Evolutionary conservation across 2,329 filamentous ascomycete genomes (phyloP).

Genomic region (Acrocalymma vagum): DNA sequence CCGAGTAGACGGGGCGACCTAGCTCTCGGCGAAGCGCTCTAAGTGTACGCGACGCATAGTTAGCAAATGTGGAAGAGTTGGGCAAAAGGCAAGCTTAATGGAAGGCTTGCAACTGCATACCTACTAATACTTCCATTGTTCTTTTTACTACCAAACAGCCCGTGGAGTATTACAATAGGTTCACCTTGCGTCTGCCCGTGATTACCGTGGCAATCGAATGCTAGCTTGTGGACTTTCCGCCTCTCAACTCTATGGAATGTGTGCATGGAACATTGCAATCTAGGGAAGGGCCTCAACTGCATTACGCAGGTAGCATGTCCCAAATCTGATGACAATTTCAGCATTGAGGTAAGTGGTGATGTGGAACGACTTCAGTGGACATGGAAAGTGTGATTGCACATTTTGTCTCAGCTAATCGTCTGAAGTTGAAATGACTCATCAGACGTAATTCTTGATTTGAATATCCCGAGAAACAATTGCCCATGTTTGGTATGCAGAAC

Average conservation of each 20-base stretch:
- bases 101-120: too few species aligned
- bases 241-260: conserved; percentile 30
- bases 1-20: conserved; percentile 79
- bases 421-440: too few species aligned
- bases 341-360: too few species aligned
- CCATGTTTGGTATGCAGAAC: too few species aligned
- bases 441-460: too few species aligned
- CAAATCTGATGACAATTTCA: too few species aligned
- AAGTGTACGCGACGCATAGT: conserved; percentile 6
- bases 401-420: too few species aligned
- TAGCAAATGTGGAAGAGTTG: neutral
- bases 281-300: too few species aligned
- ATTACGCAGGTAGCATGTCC: too few species aligned
- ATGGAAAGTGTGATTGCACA: too few species aligned
- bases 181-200: conserved; percentile 46
- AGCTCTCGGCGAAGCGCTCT: conserved; percentile 85
- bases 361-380: too few species aligned
- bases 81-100: conserved; percentile 4
- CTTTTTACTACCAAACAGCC: conserved; percentile 92
- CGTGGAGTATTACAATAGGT: conserved; percentile 89
- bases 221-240: conserved; percentile 37
- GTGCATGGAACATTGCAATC: conserved; percentile 39
- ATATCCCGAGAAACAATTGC: too few species aligned
- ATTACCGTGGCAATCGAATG: conserved; percentile 45
- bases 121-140: conserved; percentile 96